A percentile compares a stretch with the other conserved stretches of the same genome.
phyloP scores from a whole-genome alignment of 495 filamentous ascomycete species.

The Rhypophila decipiens region DNA sequence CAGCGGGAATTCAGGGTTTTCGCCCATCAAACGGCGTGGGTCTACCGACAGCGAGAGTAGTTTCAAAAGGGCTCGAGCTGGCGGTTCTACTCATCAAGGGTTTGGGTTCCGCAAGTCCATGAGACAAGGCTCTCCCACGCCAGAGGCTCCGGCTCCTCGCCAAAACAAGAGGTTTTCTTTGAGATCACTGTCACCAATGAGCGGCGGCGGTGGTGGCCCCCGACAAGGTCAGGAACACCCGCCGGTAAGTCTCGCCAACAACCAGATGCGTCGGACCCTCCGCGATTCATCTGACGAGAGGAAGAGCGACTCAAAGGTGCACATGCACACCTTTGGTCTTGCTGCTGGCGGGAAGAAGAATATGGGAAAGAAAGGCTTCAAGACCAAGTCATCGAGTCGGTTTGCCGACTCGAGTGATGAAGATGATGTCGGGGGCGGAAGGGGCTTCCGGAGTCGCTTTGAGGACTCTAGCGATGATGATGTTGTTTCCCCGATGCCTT shows the following conservation, averaged over 20 bases:
- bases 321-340: slow-evolving; percentile 28
- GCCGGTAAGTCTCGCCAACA: slow-evolving; percentile 1
- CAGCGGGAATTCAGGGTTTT: too few species aligned
- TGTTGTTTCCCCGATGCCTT: slow-evolving; percentile 20
- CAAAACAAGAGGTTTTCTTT: slow-evolving; percentile 34
- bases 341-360: slow-evolving; percentile 21
- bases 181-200: slow-evolving; percentile 32
- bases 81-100: slow-evolving; percentile 11
- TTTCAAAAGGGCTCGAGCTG: slow-evolving; percentile 35
- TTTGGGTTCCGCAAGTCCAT: slow-evolving; percentile 37
- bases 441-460: slow-evolving; percentile 62
- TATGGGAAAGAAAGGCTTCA: slow-evolving; percentile 6
- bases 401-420: slow-evolving; percentile 69
- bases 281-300: slow-evolving; percentile 16
- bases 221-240: slow-evolving; percentile 13
- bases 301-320: slow-evolving; percentile 18
- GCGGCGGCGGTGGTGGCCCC: slow-evolving; percentile 22
- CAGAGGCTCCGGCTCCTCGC: slow-evolving; percentile 10
- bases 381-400: slow-evolving; percentile 28
- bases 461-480: slow-evolving; percentile 79
- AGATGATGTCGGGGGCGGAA: slow-evolving; percentile 46
- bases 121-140: slow-evolving; percentile 25
- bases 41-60: slow-evolving; percentile 45
- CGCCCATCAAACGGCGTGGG: slow-evolving; percentile 33
- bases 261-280: slow-evolving; percentile 26